phyloP scores from a whole-genome alignment of 306 rosid genomes.

The Inga oerstediana region DNA sequence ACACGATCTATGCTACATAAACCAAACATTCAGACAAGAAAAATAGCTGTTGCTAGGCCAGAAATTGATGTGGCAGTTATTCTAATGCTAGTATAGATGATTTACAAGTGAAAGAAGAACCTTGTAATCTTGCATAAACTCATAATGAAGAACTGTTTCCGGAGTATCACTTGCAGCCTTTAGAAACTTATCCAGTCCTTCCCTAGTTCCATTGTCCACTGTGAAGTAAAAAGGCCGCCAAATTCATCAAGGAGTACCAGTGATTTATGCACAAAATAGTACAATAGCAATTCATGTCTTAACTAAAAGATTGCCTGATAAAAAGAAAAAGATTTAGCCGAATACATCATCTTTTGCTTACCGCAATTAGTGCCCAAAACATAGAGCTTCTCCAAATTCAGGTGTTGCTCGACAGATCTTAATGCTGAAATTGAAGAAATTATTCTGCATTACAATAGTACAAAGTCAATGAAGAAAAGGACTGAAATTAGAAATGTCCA shows the following conservation, averaged over 20 bases:
- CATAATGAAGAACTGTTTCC: conserved; percentile 95
- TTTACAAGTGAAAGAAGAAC: conserved; percentile 40
- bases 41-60: background rate
- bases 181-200: conserved; percentile 92
- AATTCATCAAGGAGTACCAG: conserved; percentile 3
- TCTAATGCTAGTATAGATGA: background rate
- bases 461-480: conserved; percentile 63
- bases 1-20: background rate
- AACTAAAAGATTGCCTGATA: background rate
- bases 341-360: conserved; percentile 37
- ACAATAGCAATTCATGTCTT: background rate
- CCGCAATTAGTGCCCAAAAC: conserved; percentile 99
- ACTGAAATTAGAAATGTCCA: conserved; percentile 21
- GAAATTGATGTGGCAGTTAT: background rate
- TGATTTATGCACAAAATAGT: background rate
- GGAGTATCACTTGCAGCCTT: conserved; percentile 92
- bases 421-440: conserved; percentile 97
- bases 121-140: conserved; percentile 99
- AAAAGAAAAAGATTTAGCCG: background rate
- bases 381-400: conserved; percentile 95
- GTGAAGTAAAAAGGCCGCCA: conserved; percentile 36
- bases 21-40: background rate
- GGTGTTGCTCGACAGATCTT: conserved; percentile 89
- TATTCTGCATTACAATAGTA: conserved; percentile 92
- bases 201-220: conserved; percentile 96